Base-by-base conservation (phyloP, 2,329 filamentous ascomycete species). In the Corinectria fuckeliana region DNA sequence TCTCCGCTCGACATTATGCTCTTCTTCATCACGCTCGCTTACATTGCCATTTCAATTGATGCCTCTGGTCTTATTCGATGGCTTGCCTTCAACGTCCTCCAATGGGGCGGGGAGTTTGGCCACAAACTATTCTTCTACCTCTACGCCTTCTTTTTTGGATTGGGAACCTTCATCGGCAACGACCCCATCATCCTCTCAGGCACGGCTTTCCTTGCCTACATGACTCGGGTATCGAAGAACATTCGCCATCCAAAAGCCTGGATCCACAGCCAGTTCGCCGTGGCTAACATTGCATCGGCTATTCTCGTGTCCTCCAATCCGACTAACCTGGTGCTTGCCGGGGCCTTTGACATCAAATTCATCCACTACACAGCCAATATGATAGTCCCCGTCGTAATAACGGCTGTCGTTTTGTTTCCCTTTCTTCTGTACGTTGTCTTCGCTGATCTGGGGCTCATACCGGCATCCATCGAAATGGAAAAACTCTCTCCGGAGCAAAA, bases 271-370 rank as follows among this genome's bases (percentile, higher is more conserved):
- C 90, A 92, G 58, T 92, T 92, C 57, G 84, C 89, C 14, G 74
- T 91, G 1, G 89, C 89, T 50, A 92, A 92, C 61, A 89, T 92
- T 47, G 87, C 86, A 2, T 92, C 90, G 0, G 89, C 90, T 0
- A 90, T 92, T 21, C 78, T 93, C 11, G 90, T 93, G 9, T 92
- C 90, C 0, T 92, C 89, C 0, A 92, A 92, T 60, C 90, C 90
- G 0, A 92, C 90, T 2, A 92, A 92, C 55, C 81, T 92, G 7
- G 89, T 92, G 0, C 81, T 92, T 0, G 88, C 89, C 0, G 89
- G 89, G 4, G 90, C 90, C 2, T 92, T 92, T 69, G 69, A 84
- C 3, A 88, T 92, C 76, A 88, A 83, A 50, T 92, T 92, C 72
- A 85, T 92, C 69, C 80, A 85, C 38, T 92, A 92, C 69, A 91